Evolutionary conservation across 495 filamentous ascomycete species (phyloP), one percentile per base, ranked within the genome.

Genomic region (Clavariopsis aquatica): DNA sequence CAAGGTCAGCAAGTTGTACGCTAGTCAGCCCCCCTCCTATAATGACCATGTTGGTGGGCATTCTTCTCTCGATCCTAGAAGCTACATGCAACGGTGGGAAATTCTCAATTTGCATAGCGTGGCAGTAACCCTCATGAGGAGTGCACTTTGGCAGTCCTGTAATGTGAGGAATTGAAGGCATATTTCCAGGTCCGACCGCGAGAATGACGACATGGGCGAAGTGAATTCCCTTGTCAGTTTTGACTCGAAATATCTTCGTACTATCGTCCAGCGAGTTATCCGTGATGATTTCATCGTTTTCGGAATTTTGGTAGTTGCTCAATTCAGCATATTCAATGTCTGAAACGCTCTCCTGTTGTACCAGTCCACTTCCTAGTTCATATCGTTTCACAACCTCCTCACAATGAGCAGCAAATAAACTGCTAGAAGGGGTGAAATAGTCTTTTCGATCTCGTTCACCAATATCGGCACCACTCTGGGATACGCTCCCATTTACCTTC

Each of bases 361-460:
- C 75, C 0, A 83, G 71, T 9, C 74, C 57, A 19, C 79, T 64
- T 4, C 27, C 43, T 7, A 89, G 73, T 0, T 73, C 66, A 70
- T 87, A 87, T 5, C 84, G 79, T 6, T 77, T 66, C 15, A 79
- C 74, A 27, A 87, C 74, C 28, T 79, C 79, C 4, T 70, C 57
- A 68, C 85, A 88, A 68, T 85, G 84, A 38, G 82, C 82, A 23
- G 75, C 68, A 64, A 88, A 88, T 5, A 87, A 77, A 0, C 73
- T 71, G 0, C 80, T 81, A 2, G 80, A 83, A 0, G 85, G 86
- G 0, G 81, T 83, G 72, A 81, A 87, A 68, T 87, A 88, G 64
- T 87, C 85, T 66, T 85, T 85, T 12, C 85, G 78, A 57, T 88
- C 84, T 64, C 85, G 76, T 69, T 88, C 85, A 57, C 88, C 84